Percentiles rank a stretch among this genome's conserved stretches.
Evolutionary conservation across 163 green algal species (phyloP).

Genomic region (Coccomyxa subellipsoidea): DNA sequence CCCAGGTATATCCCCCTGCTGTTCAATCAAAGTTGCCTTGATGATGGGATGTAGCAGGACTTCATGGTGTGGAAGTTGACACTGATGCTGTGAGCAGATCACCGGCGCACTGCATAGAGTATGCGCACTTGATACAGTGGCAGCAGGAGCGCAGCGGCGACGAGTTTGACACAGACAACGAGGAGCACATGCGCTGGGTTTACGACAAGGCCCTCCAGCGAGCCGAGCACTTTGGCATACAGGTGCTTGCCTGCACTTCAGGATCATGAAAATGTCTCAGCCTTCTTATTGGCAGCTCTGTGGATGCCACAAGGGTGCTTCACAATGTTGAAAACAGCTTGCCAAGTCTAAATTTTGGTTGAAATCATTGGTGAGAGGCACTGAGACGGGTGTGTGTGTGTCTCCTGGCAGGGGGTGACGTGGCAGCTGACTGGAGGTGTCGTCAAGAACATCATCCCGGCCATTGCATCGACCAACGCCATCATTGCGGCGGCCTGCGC

Average conservation of each 20-base stretch:
- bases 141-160: constrained; percentile 62
- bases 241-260: constrained; percentile 36
- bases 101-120: constrained; percentile 97
- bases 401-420: constrained; percentile 68
- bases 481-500: constrained; percentile 91
- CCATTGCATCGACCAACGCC: constrained; percentile 98
- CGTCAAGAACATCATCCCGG: constrained; percentile 99
- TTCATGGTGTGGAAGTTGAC: no score
- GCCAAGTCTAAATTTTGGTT: no score
- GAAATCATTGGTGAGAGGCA: background rate
- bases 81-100: constrained; percentile 50
- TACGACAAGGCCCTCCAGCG: constrained; percentile 73
- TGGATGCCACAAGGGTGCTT: no score
- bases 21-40: constrained; percentile 17
- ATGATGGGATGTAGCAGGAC: no score
- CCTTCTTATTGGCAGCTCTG: no score
- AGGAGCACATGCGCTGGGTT: constrained; percentile 97
- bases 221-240: constrained; percentile 86
- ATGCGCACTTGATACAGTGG: constrained; percentile 95
- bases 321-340: no score
- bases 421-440: constrained; percentile 91
- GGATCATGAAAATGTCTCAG: background rate
- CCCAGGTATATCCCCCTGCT: constrained; percentile 48
- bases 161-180: constrained; percentile 86
- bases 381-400: background rate